A percentile compares a stretch with the other conserved stretches of the same genome.
Conservation (phyloP, 495 filamentous ascomycete species). For the Annulohypoxylon stygium region DNA sequence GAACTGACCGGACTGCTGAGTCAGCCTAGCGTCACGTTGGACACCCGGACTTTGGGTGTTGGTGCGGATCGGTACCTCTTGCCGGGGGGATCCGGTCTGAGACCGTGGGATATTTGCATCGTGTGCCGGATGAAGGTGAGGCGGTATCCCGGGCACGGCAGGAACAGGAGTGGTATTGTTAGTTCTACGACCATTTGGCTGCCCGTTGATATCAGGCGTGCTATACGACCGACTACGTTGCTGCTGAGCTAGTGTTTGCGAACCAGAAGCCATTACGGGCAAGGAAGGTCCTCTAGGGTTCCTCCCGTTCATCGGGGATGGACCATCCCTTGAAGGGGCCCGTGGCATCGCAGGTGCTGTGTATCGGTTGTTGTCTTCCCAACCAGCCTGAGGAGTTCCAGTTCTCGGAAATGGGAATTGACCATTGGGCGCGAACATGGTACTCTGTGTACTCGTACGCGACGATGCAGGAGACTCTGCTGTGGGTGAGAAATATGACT, state of each 20-base stretch:
- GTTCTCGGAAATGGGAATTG: constrained; percentile 84
- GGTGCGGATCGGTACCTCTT: constrained; percentile 63
- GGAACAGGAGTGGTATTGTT: constrained; percentile 59
- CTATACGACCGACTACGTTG: constrained; percentile 72
- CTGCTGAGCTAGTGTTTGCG: constrained; percentile 66
- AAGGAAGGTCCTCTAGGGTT: constrained; percentile 82
- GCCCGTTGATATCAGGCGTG: constrained; percentile 71
- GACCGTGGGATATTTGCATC: constrained; percentile 67
- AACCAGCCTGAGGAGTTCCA: constrained; percentile 70
- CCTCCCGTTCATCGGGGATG: constrained; percentile 72
- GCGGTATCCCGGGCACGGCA: constrained; percentile 69
- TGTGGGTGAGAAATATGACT: constrained; percentile 93
- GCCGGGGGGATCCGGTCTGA: constrained; percentile 65
- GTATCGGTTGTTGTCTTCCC: constrained; percentile 75
- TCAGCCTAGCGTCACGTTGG: constrained; percentile 56
- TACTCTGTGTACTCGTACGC: constrained; percentile 74
- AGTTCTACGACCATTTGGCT: constrained; percentile 53
- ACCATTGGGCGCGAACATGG: constrained; percentile 71
- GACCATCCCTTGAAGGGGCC: constrained; percentile 81
- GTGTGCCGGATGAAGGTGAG: constrained; percentile 68
- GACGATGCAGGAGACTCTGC: constrained; percentile 86
- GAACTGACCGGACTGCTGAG: constrained; percentile 51
- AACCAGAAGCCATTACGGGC: constrained; percentile 75
- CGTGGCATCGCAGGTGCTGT: constrained; percentile 89
- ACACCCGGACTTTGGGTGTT: constrained; percentile 66